Percentiles rank a stretch among this genome's conserved stretches.
These are phyloP conservation scores for Aspergillus coremiiformis DNA, from an alignment of 495 filamentous ascomycete species.

Conservation along the genomic window DNA sequence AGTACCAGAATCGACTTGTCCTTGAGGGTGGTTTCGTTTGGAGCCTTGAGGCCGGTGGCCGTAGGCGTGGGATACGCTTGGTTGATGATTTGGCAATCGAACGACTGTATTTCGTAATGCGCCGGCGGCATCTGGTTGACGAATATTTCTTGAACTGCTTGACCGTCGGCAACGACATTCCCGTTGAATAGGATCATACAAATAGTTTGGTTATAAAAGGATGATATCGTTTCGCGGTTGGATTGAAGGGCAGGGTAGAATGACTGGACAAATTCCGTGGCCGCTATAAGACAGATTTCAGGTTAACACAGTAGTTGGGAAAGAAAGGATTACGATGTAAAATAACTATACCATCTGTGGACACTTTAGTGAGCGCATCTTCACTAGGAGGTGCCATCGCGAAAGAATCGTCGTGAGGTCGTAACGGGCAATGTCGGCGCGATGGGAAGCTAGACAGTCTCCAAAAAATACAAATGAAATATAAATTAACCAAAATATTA, in stretches of 20 bases:
- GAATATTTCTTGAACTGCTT: conserved; percentile 53
- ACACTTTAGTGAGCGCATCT: conserved; percentile 41
- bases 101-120: conserved; percentile 57
- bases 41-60: conserved; percentile 30
- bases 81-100: conserved; percentile 71
- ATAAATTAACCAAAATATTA: no score
- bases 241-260: conserved; percentile 51
- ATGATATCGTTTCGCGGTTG: conserved; percentile 44
- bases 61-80: conserved; percentile 45
- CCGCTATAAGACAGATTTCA: conserved; percentile 24
- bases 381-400: conserved; percentile 33
- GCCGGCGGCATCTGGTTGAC: conserved; percentile 53
- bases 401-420: background rate
- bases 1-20: conserved; percentile 64
- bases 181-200: conserved; percentile 61
- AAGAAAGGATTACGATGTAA: background rate
- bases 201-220: conserved; percentile 49
- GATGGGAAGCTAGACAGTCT: background rate
- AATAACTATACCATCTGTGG: conserved; percentile 38
- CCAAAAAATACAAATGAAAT: background rate
- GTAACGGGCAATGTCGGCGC: background rate
- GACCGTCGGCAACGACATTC: conserved; percentile 47
- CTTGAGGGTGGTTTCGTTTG: conserved; percentile 31
- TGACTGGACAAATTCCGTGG: conserved; percentile 44
- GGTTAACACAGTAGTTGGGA: conserved; percentile 5